Evolutionary conservation across 495 filamentous ascomycete species (phyloP), one percentile per base, ranked within the genome.

Genomic region (Penicillium argentinense): DNA sequence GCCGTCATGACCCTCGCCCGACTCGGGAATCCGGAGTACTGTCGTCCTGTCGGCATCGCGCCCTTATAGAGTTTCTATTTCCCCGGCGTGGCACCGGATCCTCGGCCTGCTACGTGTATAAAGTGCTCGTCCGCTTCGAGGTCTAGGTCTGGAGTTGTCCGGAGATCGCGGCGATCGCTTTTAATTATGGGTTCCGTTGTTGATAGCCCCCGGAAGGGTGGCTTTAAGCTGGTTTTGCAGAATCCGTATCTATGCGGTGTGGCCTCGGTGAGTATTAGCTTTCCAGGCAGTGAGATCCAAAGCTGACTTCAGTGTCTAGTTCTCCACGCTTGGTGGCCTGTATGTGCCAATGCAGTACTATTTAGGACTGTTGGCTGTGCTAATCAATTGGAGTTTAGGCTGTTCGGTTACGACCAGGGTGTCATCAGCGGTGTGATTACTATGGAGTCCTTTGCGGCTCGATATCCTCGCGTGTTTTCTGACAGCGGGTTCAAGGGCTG

Each of bases 401-500:
- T 71, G n/a, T 68, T 72, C 18, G 63, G 69, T 17, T 69, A 72
- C 58, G 64, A 73, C 26, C 68, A 72, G 33, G 63, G 60, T 22
- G 66, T 70, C 9, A 57, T 72, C 5, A 62, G 59, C 3, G 68
- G 68, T 27, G 63, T 72, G n/a, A 55, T 68, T 38, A 71, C 69
- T 7, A 77, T 76, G 72, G 58, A 71, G 34, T 66, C 66, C 14
- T 68, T 71, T 42, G 64, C 54, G 3, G 60, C 63, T 37, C 59
- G 86, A 39, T 89, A 88, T 76, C 83, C 82, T 26, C 73, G 76
- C 16, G 84, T 83, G 34, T 80, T 76, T 45, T 56, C 68, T 0
- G 75, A 87, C 54, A 76, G 79, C 54, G 79, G 83, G 0, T 82
- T 70, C 47, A 88, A 89, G 59, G 87, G 87, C 22, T 89, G 87